Evolutionary conservation across 441 rosid species (phyloP), one percentile per base, ranked within the genome.

Genomic region (Raphanus hybrid): DNA sequence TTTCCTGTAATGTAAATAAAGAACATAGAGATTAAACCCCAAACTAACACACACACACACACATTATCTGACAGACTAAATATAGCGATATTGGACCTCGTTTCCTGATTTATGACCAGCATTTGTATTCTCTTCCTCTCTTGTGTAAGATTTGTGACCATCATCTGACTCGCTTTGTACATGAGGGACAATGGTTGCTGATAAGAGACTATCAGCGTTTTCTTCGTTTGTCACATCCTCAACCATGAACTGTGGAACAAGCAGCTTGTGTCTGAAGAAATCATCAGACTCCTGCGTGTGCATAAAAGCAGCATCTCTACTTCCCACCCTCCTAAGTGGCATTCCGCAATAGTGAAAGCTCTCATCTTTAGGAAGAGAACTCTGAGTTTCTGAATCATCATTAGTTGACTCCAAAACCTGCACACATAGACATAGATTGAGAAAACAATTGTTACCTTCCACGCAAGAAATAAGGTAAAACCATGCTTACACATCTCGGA

Each of bases 141-240:
- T 67, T 35, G 81, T 71, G 64, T 84, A 81, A 45, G 76, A 76
- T 59, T 75, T 84, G 63, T 79, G 83, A 69, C 73, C 84, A 75
- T 78, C 83, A 41, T 79, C 81, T 32, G 83, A 71, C 64, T 80
- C 85, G 65, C 82, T 83, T 72, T 87, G 86, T 78, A 85, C 80
- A 45, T 48, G 82, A 54, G 91, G 92, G 10, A 84, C 75, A 59
- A 82, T 70, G 54, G 80, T 70, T 35, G 86, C 81, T 50, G 57
- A 50, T 50, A 50, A 50, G 57, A 50, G 57, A 50, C 3, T 50
- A 14, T 50, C 57, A 6, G 18, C 20, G 57, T 50, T 50, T 50
- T n/a, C 57, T 60, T 83, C 78, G 62, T 87, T 81, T 6, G 90
- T 91, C 72, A 89, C 94, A 84, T 92, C 98, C 82, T 93, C 92